Evolutionary conservation across 805 yeast genomes (phyloP), one percentile per base, ranked within the genome.

Genomic region (Pichia paraexigua): DNA sequence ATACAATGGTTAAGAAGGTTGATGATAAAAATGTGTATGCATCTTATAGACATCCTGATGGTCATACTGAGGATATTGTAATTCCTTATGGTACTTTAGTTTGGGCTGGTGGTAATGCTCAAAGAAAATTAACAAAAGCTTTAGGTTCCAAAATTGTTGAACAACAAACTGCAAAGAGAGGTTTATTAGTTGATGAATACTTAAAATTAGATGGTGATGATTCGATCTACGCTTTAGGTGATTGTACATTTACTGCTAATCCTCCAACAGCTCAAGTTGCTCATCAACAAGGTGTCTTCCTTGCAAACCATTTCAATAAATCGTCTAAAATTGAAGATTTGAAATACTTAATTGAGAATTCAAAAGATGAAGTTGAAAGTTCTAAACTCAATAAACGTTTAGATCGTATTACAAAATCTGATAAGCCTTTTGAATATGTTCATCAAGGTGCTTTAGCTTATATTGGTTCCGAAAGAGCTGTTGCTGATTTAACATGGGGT

Each of bases 251-350:
- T 68, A 87, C 94, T 57, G 87, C 87, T 66, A 82, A 81, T 60
- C 94, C 96, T 43, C 97, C 97, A 60, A 91, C 98, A 56, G 98
- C 97, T 25, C 97, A 91, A 76, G 97, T 90, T 51, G 98, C 98
- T 42, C 82, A 89, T 72, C 97, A 91, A 75, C 88, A 91, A 71
- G 97, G 97, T 67, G 74, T 76, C 52, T 91, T 79, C 71, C 78
- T 91, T 59, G 94, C 91, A 51, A 72, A 74, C 35, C 80, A 82
- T 58, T 85, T 91, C 68, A 77, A 79, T 65, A 83, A 76, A 60
- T 70, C 82, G 61, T 74, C 83, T 60, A 79, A 79, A 60, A 73
- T 83, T 52, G 90, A 85, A 49, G 73, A 78, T 43, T 63, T 80
- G 55, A 73, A 81, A 61, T 76, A 64, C 58, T 71, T 71, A 53